Base-by-base conservation (phyloP, 148 eudicot species). In the Camellia lanceoleosa region DNA sequence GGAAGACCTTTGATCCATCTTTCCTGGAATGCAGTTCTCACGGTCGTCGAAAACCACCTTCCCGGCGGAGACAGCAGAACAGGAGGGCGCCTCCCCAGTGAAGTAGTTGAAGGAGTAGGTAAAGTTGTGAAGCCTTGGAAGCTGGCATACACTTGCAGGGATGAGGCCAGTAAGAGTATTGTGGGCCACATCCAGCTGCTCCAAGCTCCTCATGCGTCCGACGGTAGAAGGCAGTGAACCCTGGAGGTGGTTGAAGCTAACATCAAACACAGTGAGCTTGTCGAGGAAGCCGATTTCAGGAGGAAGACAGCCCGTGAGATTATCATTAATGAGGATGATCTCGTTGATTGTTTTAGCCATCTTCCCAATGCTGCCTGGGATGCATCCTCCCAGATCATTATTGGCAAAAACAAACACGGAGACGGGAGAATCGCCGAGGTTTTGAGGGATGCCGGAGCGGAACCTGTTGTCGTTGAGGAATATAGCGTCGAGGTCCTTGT, bases 381-480 rank as follows among this genome's bases (percentile, higher is more conserved):
- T 89, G 63, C 99, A 96, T 0, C 99, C 99, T 0, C 92, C 95
- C 11, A 96, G 76, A 16, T 93, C 83, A 20, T 96, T 96, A 60
- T 93, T 92, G 0, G 99, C 99, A 77, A 96, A 84, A 0, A 96
- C 99, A 30, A 96, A 60, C 0, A 96, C 99, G 3, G 99, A 96
- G 1, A 93, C 98, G 16, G 99, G 98, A 1, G 99, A 96, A 83
- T 90, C 92, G 0, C 99, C 99, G 16, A 96, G 83, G 56, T 92
- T 93, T 3, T 81, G 80, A 3, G 99, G 99, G 23, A 93, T 91
- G 0, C 98, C 98, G 15, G 79, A 81, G 62, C 47, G 68, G 85
- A 93, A 96, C 74, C 99, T 77, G 87, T 96, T 93, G 79, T 89
- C 86, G 68, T 96, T 96, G 16, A 96, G 55, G 80, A 96, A 96